Percentiles rank a stretch among this genome's conserved stretches.
Evolutionary conservation across 148 eudicot species (phyloP).

Genomic region (Arbutus unedo): DNA sequence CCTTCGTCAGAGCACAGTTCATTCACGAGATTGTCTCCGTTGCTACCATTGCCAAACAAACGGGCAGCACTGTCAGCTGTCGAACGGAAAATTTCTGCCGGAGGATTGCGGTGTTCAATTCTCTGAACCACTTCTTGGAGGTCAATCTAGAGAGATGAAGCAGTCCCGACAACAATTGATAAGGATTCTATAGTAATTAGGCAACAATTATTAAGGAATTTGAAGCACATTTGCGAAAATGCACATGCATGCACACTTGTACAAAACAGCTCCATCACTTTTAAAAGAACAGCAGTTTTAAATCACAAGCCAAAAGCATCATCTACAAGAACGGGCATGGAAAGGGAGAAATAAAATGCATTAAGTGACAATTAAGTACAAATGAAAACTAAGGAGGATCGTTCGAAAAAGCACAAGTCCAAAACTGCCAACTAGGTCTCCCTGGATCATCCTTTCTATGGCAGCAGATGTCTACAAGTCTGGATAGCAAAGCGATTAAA

Average conservation of each 20-base stretch:
- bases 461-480: not conserved
- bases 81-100: conserved; percentile 33
- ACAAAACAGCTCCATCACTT: not conserved
- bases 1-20: conserved; percentile 32
- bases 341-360: not conserved
- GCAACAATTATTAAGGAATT: not conserved
- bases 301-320: not conserved
- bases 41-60: conserved; percentile 12
- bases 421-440: not conserved
- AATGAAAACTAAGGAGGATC: not conserved
- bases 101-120: conserved; percentile 33
- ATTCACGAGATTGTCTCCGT: conserved; percentile 23
- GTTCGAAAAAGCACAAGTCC: not conserved
- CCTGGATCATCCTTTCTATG: not conserved
- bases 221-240: not conserved
- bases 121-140: conserved; percentile 34
- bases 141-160: conserved; percentile 25
- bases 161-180: conserved; percentile 9
- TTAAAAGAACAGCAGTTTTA: not conserved
- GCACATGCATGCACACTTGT: too few relatives aligned
- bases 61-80: conserved; percentile 27
- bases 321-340: not conserved
- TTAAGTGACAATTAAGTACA: not conserved
- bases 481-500: not conserved
- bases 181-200: not conserved